Base-by-base conservation (phyloP, 768 basidiomycete species). In the Collybiopsis luxurians region DNA sequence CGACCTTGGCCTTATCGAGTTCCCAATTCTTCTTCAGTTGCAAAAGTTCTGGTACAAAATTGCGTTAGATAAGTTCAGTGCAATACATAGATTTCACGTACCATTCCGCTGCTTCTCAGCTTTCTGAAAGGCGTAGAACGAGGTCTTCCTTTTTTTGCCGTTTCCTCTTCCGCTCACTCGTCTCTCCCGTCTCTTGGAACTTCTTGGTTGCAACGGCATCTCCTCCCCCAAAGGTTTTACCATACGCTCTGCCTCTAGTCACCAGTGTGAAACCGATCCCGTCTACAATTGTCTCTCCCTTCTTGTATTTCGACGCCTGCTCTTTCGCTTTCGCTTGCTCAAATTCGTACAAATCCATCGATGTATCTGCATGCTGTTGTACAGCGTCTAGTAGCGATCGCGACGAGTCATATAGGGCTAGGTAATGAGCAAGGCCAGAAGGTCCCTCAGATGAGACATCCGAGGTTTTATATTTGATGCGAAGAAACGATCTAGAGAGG, bases 201-300 rank as follows among this genome's bases (percentile, higher is more conserved):
- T 74, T 73, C 68, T 89, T 90, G 67, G 84, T 71, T 71, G 85
- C 73, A 73, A 81, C 67, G 71, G 69, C 82, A 69, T 79, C 76
- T 0, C 92, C 93, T 13, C 93, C 92, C 26, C 94, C 94, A 4
- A 94, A 75, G 1, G 91, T 91, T 66, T 92, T 79, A 4, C 95
- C 94, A 63, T 95, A 95, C 23, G 89, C 87, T 12, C 95, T 95
- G 4, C 93, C 92, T 36, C 95, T 80, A n/a, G 88, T 90, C 34
- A 98, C 95, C 12, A 98, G 82, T 11, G 93, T 96, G 69, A 96
- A 98, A 2, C 95, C 95, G 59, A 97, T 95, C 58, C 90, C 93
- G 68, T 98, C 95, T 42, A 96, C 90, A 55, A 96, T 79, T 5
- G 90, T 92, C 64, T 93, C 92, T 21, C 92, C 91, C 67, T 92